Base-by-base conservation (phyloP, 2,329 filamentous ascomycete species). In the Didymella glomerata region DNA sequence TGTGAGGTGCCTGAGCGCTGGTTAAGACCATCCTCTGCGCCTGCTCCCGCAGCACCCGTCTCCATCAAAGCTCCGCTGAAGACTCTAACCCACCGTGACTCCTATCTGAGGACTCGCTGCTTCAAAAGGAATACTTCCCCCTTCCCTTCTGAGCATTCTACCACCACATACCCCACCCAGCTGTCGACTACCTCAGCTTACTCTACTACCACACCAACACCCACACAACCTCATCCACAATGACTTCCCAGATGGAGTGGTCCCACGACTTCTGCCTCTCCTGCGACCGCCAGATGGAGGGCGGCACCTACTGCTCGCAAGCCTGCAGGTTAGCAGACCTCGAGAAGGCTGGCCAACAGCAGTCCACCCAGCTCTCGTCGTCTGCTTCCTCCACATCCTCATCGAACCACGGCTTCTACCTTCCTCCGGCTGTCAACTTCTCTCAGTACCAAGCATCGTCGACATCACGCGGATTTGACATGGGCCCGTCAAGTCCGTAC, bases 231-330 rank as follows among this genome's bases (percentile, higher is more conserved):
- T 32, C 24, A 40, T 38, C 10, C 48, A 44, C 64, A 56, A 79
- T 78, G 77, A 68, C 76, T 68, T 75, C 75, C 64, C 72, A 77
- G 52, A 82, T 83, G 79, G 81, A 82, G 73, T 97, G 93, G 92
- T 91, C 91, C 71, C 91, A 90, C 78, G 90, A 96, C 79, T 97
- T 92, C 86, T 97, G 93, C 84, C 88, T 97, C 70, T 88, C 90
- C 82, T 97, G 93, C 83, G 93, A 97, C 81, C 90, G 90, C 81
- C 91, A 96, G 80, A 93, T 90, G 61, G 77, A 79, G 61, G 88
- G 88, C 62, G 88, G 88, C 65, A 88, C 91, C 66, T 97, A 96
- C 84, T 97, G 93, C 85, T 96, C 92, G 46, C 93, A 97, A 80
- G 87, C 91, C 28, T 97, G 93, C 85, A 87, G 92, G 66, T 84